Percentiles rank a stretch among this genome's conserved stretches.
Conservation (phyloP, 306 rosid genomes). For the Dalbergia oliveri region DNA sequence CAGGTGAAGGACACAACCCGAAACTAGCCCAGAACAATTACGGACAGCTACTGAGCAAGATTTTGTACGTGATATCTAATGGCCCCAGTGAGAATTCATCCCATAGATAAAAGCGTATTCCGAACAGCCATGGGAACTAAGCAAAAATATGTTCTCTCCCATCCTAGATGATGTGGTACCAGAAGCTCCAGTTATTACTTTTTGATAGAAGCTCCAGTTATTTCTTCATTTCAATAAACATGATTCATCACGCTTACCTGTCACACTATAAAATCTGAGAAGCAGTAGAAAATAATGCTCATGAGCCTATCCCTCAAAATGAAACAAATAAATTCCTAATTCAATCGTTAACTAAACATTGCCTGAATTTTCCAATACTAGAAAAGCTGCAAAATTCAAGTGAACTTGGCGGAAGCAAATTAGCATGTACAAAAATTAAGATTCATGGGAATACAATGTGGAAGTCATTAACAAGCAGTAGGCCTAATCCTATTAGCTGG, state of each 20-base stretch:
- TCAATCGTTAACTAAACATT: not conserved
- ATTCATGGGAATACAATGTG: too few relatives aligned
- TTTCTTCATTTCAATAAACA: conserved; percentile 3
- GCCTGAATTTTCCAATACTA: not conserved
- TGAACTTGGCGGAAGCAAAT: too few relatives aligned
- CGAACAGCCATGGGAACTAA: not conserved
- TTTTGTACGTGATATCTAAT: not conserved
- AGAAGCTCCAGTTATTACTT: not conserved
- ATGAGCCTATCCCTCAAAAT: not conserved
- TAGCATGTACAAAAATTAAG: too few relatives aligned
- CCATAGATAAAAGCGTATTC: not conserved
- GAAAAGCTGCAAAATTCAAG: too few relatives aligned
- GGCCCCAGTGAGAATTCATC: not conserved
- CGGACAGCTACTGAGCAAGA: not conserved
- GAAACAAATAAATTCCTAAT: not conserved
- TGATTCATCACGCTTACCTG: not conserved
- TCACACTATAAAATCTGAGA: not conserved
- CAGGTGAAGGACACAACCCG: not conserved
- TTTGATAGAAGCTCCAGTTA: too few relatives aligned
- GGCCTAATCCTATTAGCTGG: not conserved
- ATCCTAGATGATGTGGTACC: not conserved
- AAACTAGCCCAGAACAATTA: conserved; percentile 23
- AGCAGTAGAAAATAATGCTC: not conserved
- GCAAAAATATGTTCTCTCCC: conserved; percentile 23
- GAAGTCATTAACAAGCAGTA: not conserved